Percentiles rank a stretch among this genome's conserved stretches.
phyloP scores from a whole-genome alignment of 495 filamentous ascomycete genomes.

The Diplogelasinospora grovesii region DNA sequence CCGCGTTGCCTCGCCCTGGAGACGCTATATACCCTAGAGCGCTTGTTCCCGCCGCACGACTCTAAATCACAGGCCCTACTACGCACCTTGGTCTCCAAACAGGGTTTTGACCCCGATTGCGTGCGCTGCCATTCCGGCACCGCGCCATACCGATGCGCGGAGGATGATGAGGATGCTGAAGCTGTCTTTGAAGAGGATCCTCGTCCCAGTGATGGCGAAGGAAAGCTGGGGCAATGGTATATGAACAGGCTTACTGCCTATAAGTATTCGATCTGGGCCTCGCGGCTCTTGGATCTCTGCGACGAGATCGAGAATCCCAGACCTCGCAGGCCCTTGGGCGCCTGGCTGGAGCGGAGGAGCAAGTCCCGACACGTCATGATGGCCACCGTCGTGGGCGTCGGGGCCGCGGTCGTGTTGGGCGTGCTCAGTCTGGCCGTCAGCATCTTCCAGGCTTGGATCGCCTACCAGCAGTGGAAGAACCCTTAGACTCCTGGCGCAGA shows the following conservation, averaged over 20 bases:
- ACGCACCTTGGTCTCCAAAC: slow-evolving; percentile 24
- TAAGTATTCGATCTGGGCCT: slow-evolving; percentile 26
- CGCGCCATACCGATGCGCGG: neutral
- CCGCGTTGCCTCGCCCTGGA: slow-evolving; percentile 31
- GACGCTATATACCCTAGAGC: slow-evolving; percentile 27
- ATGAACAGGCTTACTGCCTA: slow-evolving; percentile 16
- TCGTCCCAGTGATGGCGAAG: neutral
- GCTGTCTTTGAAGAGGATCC: no score
- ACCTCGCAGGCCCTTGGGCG: slow-evolving; percentile 26
- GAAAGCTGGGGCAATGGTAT: neutral
- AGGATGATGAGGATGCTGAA: slow-evolving; percentile 4
- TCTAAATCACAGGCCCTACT: slow-evolving; percentile 28
- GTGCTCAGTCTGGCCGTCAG: slow-evolving; percentile 18
- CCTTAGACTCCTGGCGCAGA: no score
- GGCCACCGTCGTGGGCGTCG: slow-evolving; percentile 30
- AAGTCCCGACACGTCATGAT: slow-evolving; percentile 35
- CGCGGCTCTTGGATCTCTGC: slow-evolving; percentile 29
- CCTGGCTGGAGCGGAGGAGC: slow-evolving; percentile 34
- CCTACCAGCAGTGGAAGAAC: slow-evolving; percentile 25
- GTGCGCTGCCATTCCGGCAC: slow-evolving; percentile 10
- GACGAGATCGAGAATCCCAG: slow-evolving; percentile 34
- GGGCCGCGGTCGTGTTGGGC: slow-evolving; percentile 24
- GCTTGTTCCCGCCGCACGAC: slow-evolving; percentile 29
- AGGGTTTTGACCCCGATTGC: slow-evolving; percentile 24
- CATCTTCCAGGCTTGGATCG: slow-evolving; percentile 26